Evolutionary conservation across 2,329 filamentous ascomycete species (phyloP).

Genomic region (Dactylellina drechsleri): DNA sequence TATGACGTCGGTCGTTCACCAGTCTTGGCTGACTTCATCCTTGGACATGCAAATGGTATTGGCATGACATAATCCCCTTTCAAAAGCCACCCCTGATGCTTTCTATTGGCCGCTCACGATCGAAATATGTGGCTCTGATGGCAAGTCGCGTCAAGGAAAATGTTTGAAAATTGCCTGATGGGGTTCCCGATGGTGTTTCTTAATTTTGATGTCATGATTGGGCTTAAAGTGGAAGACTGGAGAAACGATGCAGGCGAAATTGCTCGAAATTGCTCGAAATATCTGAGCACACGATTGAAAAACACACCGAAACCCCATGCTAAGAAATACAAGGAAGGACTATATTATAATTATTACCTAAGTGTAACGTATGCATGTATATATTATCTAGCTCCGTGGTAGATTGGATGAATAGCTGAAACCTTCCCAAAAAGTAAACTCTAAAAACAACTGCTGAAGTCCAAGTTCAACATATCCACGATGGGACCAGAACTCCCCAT

Average conservation of each 20-base stretch:
- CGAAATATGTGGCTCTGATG: constrained; percentile 24
- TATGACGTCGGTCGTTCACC: constrained; percentile 42
- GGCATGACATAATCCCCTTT: constrained; percentile 34
- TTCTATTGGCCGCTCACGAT: constrained; percentile 29
- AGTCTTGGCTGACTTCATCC: constrained; percentile 25
- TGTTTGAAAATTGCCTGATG: constrained; percentile 29
- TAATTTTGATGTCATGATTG: constrained; percentile 34
- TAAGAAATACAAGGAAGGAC: too few relatives aligned
- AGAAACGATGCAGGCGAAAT: too few relatives aligned
- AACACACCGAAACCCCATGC: not conserved
- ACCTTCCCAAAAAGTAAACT: not conserved
- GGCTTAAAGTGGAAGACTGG: constrained; percentile 14
- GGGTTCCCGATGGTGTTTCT: constrained; percentile 17
- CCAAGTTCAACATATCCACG: constrained; percentile 53
- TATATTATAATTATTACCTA: constrained; percentile 1
- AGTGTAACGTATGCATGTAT: not conserved
- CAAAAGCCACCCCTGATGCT: not conserved
- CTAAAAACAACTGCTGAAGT: constrained; percentile 53
- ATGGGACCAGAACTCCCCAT: constrained; percentile 53
- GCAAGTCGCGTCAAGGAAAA: not conserved
- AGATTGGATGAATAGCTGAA: too few relatives aligned
- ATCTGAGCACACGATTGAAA: constrained; percentile 2
- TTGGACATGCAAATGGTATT: too few relatives aligned
- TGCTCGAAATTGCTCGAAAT: too few relatives aligned
- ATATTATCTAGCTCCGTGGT: too few relatives aligned